Evolutionary conservation across 768 basidiomycete genomes (phyloP), one percentile per base, ranked within the genome.

Genomic region (Obba rivulosa): DNA sequence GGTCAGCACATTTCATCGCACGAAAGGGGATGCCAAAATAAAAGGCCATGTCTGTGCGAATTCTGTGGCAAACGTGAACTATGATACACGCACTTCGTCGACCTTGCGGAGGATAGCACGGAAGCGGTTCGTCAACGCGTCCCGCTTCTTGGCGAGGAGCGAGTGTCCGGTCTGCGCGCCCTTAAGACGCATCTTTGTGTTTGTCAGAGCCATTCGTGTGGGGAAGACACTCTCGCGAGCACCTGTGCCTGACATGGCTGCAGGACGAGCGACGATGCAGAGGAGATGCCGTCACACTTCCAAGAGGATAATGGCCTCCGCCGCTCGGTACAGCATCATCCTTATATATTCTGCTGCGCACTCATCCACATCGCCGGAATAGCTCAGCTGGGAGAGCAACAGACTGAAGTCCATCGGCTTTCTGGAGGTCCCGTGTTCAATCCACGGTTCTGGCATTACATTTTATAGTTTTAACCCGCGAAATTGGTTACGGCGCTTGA

Each of bases 101-200:
- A 99, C 95, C 69, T 96, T 97, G 66, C 76, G 82, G 52, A 98
- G 72, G 64, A 99, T 99, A 23, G 88, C 81, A 49, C 96, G 78
- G 74, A 99, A 99, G 60, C 96, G 78, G 34, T 90, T 92, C 25
- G 88, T 95, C 57, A 98, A 72, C 42, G 96, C 96, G 75, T 99
- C 96, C 47, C 93, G 81, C 72, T 99, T 99, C 81, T 97, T 97
- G 22, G 95, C 93, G 21, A 98, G 78, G 18, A 97, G 73, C 0
- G 92, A 93, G 66, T 97, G 95, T 0, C 95, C 94, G 1, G 91
- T 95, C 68, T 93, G 90, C 5, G 93, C 92, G 17, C 92, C 82
- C 66, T 95, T 95, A 49, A 95, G 76, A 42, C 91, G 81, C 25
- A 85, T 70, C 62, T 92, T 92, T 49, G 91, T 97, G 67, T 92